Evolutionary conservation across 1,284 basidiomycete species (phyloP).

Genomic region (Pulveroboletus sp.): DNA sequence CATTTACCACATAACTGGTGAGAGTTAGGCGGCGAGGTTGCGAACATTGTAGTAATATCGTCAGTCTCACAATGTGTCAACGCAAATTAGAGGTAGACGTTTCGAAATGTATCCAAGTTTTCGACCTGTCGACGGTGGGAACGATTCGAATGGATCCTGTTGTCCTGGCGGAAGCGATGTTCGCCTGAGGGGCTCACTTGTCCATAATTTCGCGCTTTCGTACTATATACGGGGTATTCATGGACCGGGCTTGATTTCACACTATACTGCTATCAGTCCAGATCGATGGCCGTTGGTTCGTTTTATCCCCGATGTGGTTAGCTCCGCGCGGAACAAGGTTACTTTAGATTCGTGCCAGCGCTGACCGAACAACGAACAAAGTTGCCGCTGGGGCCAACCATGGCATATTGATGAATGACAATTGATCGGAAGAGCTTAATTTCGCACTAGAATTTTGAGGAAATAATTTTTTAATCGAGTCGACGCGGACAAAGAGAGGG

Average conservation of each 20-base stretch:
- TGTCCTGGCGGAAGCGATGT: conserved; percentile 15
- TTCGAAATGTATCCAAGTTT: neutral
- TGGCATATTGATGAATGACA: neutral
- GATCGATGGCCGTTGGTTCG: neutral
- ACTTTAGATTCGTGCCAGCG: conserved; percentile 4
- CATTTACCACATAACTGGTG: conserved; percentile 2
- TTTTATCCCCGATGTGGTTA: neutral
- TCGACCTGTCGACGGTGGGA: neutral
- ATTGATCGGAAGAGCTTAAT: conserved; percentile 17
- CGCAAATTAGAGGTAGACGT: conserved; percentile 6
- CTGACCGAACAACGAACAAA: neutral
- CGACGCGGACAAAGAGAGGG: neutral
- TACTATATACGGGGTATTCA: neutral
- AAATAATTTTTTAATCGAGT: conserved; percentile 7
- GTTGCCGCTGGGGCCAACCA: neutral
- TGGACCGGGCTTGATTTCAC: conserved; percentile 1
- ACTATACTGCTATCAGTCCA: neutral
- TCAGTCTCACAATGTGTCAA: neutral
- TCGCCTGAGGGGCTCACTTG: too few relatives aligned
- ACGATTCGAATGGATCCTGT: conserved; percentile 4
- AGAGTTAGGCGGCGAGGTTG: neutral
- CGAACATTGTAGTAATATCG: neutral
- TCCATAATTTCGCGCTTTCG: neutral
- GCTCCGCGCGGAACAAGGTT: neutral
- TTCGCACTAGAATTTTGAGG: neutral